A percentile compares a stretch with the other conserved stretches of the same genome.
phyloP scores from a whole-genome alignment of 257 asterid species.

The Salvia rosmarinus region DNA sequence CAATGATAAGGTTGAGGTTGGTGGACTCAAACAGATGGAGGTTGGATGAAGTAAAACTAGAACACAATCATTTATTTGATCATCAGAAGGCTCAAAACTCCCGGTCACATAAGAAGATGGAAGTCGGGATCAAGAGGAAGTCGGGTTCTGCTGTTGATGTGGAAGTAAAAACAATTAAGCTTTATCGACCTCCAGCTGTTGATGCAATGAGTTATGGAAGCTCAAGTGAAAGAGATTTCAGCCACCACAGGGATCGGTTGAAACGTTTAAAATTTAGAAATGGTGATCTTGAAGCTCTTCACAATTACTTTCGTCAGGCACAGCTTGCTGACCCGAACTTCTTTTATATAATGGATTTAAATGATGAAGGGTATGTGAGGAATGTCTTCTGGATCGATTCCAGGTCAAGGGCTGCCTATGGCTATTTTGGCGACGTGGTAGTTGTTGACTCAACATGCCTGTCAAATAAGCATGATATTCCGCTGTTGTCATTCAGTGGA shows the following conservation, averaged over 20 bases:
- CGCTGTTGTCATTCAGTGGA: constrained; percentile 50
- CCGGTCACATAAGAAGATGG: constrained; percentile 64
- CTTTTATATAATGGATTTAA: constrained; percentile 56
- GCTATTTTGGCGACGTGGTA: constrained; percentile 56
- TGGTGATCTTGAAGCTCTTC: constrained; percentile 45
- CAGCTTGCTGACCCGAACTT: constrained; percentile 56
- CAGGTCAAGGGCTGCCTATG: constrained; percentile 54
- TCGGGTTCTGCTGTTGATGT: constrained; percentile 50
- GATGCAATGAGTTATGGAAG: constrained; percentile 53
- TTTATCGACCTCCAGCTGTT: constrained; percentile 59
- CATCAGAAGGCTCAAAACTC: constrained; percentile 58
- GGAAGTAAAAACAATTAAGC: constrained; percentile 65
- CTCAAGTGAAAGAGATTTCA: constrained; percentile 46
- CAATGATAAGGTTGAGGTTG: constrained; percentile 76
- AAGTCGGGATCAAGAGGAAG: constrained; percentile 61
- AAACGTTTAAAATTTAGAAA: constrained; percentile 44
- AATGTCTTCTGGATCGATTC: constrained; percentile 66
- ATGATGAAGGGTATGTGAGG: constrained; percentile 51
- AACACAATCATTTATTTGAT: constrained; percentile 79
- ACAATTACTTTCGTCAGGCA: constrained; percentile 40
- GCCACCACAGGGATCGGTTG: constrained; percentile 28
- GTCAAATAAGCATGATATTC: constrained; percentile 39
- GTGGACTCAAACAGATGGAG: constrained; percentile 80
- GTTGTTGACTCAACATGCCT: constrained; percentile 46
- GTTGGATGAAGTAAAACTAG: constrained; percentile 68